Evolutionary conservation across 140 eudicot species (phyloP), one percentile per base, ranked within the genome.

Genomic region (Bidens hawaiensis): DNA sequence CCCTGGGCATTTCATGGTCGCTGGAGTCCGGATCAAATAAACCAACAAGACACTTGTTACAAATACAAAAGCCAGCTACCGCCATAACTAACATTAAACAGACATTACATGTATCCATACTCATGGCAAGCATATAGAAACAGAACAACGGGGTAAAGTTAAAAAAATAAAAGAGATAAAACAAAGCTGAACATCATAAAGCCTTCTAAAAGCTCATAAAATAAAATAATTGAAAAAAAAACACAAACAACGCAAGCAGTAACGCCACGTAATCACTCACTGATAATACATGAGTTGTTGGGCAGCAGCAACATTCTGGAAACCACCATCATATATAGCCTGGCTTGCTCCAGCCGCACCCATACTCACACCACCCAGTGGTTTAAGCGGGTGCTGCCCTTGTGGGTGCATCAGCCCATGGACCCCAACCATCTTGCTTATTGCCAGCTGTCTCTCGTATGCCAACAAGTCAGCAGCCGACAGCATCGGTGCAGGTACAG

Each of bases 281-380:
- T 82, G 87, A 62, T 88, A 88, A 36, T 88, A 88, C 96, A 89
- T 89, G 81, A 89, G 82, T 69, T 85, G 96, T 72, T 89, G 96
- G 34, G 96, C 84, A 60, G 96, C 94, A 31, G 94, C 96, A 70
- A 80, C 79, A 45, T 77, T 84, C 84, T 81, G 96, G 50, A 79
- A 88, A 56, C 94, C 90, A 24, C 96, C 96, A 67, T 88, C 96
- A 48, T 88, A 88, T 18, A 88, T 85, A 28, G 94, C 90, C 63
- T 85, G 90, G 60, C 94, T 88, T 13, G 89, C 94, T 68, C 90
- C 96, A 9, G 65, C 69, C 5, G 36, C 79, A 67, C 74, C 68
- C 74, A 74, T 50, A 14, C 84, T 62, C 88, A 74, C 60, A 38
- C 80, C 80, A 77, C 89, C 95, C 86, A 85, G 80, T 51, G 81